phyloP scores from a whole-genome alignment of 2,329 filamentous ascomycete species.

The Pyrenochaeta sp. region DNA sequence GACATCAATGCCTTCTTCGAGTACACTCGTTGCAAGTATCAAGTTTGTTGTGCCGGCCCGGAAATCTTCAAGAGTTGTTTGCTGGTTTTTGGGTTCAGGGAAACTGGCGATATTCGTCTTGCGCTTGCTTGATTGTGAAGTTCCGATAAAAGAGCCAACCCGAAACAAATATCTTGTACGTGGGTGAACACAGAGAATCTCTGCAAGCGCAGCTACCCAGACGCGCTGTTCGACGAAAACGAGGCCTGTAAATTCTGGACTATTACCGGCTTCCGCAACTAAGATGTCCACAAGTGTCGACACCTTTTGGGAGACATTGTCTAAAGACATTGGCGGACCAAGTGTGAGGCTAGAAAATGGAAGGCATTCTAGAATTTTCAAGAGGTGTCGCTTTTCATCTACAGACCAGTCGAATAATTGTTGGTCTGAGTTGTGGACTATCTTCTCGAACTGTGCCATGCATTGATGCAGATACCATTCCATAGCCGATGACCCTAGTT shows the following conservation, averaged over 20 bases:
- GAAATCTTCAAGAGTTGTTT: conserved; percentile 63
- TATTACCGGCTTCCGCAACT: conserved; percentile 36
- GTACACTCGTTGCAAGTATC: conserved; percentile 65
- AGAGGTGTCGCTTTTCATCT: conserved; percentile 48
- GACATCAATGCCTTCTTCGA: conserved; percentile 70
- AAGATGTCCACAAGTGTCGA: conserved; percentile 49
- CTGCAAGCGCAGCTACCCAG: conserved; percentile 53
- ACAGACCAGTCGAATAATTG: conserved; percentile 40
- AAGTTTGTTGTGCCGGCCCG: conserved; percentile 62
- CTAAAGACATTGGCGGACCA: conserved; percentile 17
- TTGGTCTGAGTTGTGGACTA: conserved; percentile 25
- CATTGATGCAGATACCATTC: conserved; percentile 53
- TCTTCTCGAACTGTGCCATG: conserved; percentile 38
- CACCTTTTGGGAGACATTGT: conserved; percentile 46
- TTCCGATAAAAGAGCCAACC: conserved; percentile 63
- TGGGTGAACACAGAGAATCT: conserved; percentile 47
- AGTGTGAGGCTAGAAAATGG: conserved; percentile 10
- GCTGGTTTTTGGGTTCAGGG: conserved; percentile 57
- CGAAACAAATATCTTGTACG: conserved; percentile 45
- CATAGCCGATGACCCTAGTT: conserved; percentile 50
- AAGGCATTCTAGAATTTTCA: conserved; percentile 29
- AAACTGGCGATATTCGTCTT: conserved; percentile 61
- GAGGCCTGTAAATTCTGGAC: conserved; percentile 50
- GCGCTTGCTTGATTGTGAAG: conserved; percentile 53
- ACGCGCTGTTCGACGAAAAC: conserved; percentile 59